Conservation (phyloP, 345 rosid genomes). For the Noccaea bulbosa region DNA sequence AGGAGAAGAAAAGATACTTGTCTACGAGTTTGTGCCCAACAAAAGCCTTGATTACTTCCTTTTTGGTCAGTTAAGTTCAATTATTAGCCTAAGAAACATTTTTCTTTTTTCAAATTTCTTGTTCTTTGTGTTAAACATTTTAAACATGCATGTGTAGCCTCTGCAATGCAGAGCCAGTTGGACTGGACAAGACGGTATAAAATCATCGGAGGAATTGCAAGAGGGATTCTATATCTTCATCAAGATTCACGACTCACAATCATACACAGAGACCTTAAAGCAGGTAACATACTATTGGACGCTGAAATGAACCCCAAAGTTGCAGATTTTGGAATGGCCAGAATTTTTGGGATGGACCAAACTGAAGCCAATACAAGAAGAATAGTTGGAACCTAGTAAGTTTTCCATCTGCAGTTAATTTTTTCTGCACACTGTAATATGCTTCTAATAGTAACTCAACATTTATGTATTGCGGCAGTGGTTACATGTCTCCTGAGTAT, state of each 20-base stretch:
- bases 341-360: slow-evolving; percentile 42
- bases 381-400: slow-evolving; percentile 54
- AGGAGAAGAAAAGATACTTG: no score
- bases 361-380: slow-evolving; percentile 43
- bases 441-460: background rate
- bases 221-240: slow-evolving; percentile 48
- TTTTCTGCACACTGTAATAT: background rate
- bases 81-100: no score
- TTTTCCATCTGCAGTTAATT: background rate
- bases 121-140: no score
- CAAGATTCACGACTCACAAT: slow-evolving; percentile 49
- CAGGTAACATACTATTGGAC: slow-evolving; percentile 49
- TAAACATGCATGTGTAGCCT: slow-evolving; percentile 25
- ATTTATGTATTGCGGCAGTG: slow-evolving; percentile 25
- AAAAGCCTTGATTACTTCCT: no score
- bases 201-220: slow-evolving; percentile 50
- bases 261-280: slow-evolving; percentile 51
- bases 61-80: no score
- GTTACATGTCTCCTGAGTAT: slow-evolving; percentile 42
- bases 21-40: no score
- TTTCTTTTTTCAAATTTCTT: no score
- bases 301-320: slow-evolving; percentile 46
- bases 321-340: slow-evolving; percentile 52
- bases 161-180: slow-evolving; percentile 9
- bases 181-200: slow-evolving; percentile 42